These are phyloP conservation scores for Corylus heterophylla DNA, from an alignment of 306 rosid genomes.

Conservation along the genomic window DNA sequence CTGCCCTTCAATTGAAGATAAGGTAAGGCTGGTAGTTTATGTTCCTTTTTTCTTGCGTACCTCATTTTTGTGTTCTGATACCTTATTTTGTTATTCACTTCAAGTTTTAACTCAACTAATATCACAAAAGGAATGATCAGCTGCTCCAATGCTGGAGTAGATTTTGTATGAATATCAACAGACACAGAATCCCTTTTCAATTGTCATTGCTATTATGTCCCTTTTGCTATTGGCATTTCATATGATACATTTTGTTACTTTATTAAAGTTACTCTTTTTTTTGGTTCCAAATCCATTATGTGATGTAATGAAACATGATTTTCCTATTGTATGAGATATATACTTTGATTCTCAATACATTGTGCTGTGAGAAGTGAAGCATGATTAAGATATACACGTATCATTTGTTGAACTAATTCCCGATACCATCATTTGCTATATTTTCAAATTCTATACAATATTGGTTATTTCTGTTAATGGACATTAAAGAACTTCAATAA, in stretches of 20 bases:
- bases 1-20: conserved; percentile 98
- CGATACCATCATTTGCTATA: too few relatives aligned
- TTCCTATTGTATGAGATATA: neutral
- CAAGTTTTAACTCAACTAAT: conserved; percentile 7
- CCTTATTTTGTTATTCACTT: conserved; percentile 15
- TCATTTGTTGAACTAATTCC: neutral
- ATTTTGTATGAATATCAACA: neutral
- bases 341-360: neutral
- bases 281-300: conserved; percentile 6
- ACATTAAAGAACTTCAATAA: neutral
- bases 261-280: neutral
- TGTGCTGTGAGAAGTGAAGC: neutral
- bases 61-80: conserved; percentile 7
- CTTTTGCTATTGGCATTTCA: neutral
- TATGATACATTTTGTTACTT: neutral
- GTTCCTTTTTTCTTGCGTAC: neutral
- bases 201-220: neutral
- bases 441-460: too few relatives aligned
- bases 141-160: neutral
- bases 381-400: neutral
- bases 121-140: conserved; percentile 19
- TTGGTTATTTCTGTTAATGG: neutral
- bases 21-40: conserved; percentile 48
- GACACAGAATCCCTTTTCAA: neutral
- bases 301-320: neutral